A percentile compares a stretch with the other conserved stretches of the same genome.
These are phyloP conservation scores for Paralagenidium karlingii DNA, from an alignment of 352 stramenopile species.

Conservation along the genomic window DNA sequence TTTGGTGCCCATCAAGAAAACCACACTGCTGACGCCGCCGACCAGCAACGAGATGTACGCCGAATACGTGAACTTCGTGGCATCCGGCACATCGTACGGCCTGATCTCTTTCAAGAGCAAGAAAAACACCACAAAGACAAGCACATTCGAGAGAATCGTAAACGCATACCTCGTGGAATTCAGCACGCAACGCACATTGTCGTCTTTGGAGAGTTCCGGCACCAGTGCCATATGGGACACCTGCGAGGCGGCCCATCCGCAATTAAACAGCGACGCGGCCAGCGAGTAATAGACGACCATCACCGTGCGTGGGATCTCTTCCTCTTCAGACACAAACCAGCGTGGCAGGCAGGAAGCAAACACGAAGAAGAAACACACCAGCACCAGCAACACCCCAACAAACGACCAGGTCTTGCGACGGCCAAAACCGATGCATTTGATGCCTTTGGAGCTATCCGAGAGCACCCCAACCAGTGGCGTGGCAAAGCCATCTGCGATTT, in stretches of 20 bases:
- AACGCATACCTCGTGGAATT: constrained; percentile 78
- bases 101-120: constrained; percentile 38
- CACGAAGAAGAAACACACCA: constrained; percentile 80
- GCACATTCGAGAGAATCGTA: constrained; percentile 80
- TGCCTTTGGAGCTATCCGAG: constrained; percentile 47
- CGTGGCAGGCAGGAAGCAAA: constrained; percentile 47
- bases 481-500: constrained; percentile 69
- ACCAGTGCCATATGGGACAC: constrained; percentile 83
- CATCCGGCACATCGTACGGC: constrained; percentile 51
- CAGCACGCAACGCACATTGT: constrained; percentile 67
- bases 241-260: constrained; percentile 73
- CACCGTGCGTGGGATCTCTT: constrained; percentile 20
- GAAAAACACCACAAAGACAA: constrained; percentile 74
- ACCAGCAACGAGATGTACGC: constrained; percentile 60
- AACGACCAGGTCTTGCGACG: constrained; percentile 67
- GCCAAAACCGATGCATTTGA: constrained; percentile 48
- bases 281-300: constrained; percentile 70
- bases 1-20: constrained; percentile 56
- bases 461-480: constrained; percentile 71
- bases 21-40: constrained; percentile 37
- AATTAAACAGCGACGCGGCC: constrained; percentile 69
- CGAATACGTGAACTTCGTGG: constrained; percentile 61
- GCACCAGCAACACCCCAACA: constrained; percentile 49
- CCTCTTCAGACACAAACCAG: constrained; percentile 20
- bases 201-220: constrained; percentile 58